phyloP scores from a whole-genome alignment of 2,329 filamentous ascomycete genomes.

The Fusarium pseudonygamai region DNA sequence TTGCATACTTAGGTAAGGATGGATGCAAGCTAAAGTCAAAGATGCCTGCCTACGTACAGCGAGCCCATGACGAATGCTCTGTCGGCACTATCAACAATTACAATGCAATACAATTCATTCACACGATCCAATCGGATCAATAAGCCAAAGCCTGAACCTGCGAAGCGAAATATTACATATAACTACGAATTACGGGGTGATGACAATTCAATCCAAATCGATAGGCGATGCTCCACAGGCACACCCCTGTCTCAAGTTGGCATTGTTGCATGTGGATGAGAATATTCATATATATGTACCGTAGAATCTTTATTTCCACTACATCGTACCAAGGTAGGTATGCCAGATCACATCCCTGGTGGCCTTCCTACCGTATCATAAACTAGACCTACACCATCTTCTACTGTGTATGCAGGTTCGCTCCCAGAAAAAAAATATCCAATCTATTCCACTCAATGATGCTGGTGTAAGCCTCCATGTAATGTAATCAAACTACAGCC shows the following conservation, averaged over 20 bases:
- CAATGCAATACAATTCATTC: background rate
- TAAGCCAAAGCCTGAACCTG: background rate
- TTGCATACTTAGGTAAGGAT: background rate
- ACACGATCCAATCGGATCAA: background rate
- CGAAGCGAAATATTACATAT: background rate
- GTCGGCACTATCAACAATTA: background rate
- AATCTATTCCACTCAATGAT: background rate
- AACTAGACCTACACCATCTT: background rate
- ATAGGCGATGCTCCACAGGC: background rate
- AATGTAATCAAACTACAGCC: background rate
- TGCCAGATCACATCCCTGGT: background rate
- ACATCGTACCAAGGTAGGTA: background rate
- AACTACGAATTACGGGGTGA: background rate
- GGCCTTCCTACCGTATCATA: background rate
- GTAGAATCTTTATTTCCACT: background rate
- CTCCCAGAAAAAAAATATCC: background rate
- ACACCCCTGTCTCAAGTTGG: background rate
- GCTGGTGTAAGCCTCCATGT: background rate
- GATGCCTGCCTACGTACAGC: background rate
- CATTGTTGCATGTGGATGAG: background rate
- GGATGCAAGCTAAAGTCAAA: background rate
- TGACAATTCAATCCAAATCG: background rate
- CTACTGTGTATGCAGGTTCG: background rate
- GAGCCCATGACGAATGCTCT: background rate
- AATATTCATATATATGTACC: background rate